Conservation (phyloP, 768 basidiomycete species). For the Stropharia rugosoannulata region DNA sequence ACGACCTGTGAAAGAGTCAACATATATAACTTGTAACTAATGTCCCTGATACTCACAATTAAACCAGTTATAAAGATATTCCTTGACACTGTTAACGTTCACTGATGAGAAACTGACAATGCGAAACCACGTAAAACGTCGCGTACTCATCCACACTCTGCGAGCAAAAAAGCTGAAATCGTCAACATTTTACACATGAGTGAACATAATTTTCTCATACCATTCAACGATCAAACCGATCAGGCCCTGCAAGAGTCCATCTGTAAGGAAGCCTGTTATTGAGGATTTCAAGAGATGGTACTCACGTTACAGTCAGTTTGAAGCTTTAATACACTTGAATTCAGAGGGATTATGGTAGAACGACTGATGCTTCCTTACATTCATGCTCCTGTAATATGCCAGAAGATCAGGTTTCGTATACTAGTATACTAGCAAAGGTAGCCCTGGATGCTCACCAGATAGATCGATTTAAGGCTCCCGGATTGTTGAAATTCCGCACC, state of each 20-base stretch:
- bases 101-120: not conserved
- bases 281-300: not conserved
- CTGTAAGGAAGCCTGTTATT: not conserved
- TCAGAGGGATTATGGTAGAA: not conserved
- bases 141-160: conserved; percentile 48
- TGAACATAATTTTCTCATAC: conserved; percentile 22
- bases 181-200: not conserved
- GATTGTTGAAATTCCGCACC: conserved; percentile 41
- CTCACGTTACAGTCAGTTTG: conserved; percentile 52
- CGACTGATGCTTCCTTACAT: conserved; percentile 23
- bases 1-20: conserved; percentile 28
- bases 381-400: conserved; percentile 36
- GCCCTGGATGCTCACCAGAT: conserved; percentile 34
- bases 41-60: conserved; percentile 32
- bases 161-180: conserved; percentile 48
- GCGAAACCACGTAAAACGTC: not conserved
- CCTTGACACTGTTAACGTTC: conserved; percentile 36
- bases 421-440: not conserved
- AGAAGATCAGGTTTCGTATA: not conserved
- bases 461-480: conserved; percentile 31
- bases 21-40: not conserved
- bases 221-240: conserved; percentile 50
- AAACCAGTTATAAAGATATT: conserved; percentile 39
- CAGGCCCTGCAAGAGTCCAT: conserved; percentile 33
- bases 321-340: conserved; percentile 29